Evolutionary conservation across 495 filamentous ascomycete genomes (phyloP).

Genomic region (Haplographium delicatum): DNA sequence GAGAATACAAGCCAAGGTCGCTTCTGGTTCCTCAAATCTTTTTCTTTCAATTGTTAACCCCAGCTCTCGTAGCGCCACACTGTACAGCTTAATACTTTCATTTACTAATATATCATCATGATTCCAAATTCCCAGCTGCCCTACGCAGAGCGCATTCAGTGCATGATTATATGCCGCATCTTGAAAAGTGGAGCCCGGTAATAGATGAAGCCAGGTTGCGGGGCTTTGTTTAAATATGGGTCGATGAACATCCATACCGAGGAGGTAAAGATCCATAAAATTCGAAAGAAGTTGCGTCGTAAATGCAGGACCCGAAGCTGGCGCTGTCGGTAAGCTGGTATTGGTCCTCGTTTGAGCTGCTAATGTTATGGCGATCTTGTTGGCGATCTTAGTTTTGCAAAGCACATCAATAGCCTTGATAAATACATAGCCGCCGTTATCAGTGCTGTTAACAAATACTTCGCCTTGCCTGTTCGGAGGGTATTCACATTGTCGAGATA

Average conservation of each 20-base stretch:
- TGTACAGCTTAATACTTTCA: neutral
- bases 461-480: neutral
- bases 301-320: too few relatives aligned
- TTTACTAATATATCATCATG: neutral
- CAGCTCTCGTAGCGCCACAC: neutral
- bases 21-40: neutral
- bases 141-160: neutral
- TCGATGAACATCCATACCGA: too few relatives aligned
- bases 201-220: too few relatives aligned
- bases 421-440: too few relatives aligned
- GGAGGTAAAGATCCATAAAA: too few relatives aligned
- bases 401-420: neutral
- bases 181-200: neutral
- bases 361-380: too few relatives aligned
- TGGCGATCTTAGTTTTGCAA: too few relatives aligned
- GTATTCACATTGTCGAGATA: neutral
- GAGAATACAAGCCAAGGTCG: neutral
- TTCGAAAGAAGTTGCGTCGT: too few relatives aligned
- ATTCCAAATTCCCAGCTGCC: neutral
- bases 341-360: too few relatives aligned
- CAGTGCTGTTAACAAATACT: too few relatives aligned
- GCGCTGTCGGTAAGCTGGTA: too few relatives aligned
- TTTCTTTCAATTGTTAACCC: neutral
- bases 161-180: neutral
- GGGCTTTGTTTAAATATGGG: too few relatives aligned